Evolutionary conservation across 192 early-diverging fungal species (phyloP), one percentile per base, ranked within the genome.

Genomic region (Coemansia sp.): DNA sequence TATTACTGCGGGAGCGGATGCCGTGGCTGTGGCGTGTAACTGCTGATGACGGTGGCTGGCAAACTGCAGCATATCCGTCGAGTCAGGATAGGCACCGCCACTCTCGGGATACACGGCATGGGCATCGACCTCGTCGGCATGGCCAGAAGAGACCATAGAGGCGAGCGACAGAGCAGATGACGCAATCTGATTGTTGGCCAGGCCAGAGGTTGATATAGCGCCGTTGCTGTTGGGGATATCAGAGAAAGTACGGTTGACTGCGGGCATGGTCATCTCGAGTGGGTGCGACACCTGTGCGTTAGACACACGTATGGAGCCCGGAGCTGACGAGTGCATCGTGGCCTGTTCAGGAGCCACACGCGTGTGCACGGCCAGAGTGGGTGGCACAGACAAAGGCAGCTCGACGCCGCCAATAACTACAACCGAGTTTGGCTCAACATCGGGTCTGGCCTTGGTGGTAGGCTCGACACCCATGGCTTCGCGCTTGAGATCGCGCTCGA

Each of bases 401-500:
- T 76, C 66, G 22, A 76, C 44, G 23, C 67, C 72, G 22, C 61
- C 72, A 3, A 76, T 70, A n/a, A 58, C 65, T 9, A 76, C 72
- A 27, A 65, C 20, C 13, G 62, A 37, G 9, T 51, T 40, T 9
- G 72, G 66, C 27, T 68, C 72, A 5, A 60, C 67, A 24, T 39
- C 34, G 1, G 46, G 35, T 18, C 41, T 45, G 33, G 70, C 42
- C 42, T 65, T 65, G 1, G 91, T 95, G 2, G 93, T 94, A 3
- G 94, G 83, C 46, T 92, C 88, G 8, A 86, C 70, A 2, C 87
- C 88, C 54, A 86, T 81, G 6, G 92, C 83, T 72, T 96, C 95
- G 23, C 94, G 83, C 79, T 96, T 98, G 10, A 96, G 72, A 64
- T 98, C 94, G 30, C 95, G 83, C 71, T 98, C 94, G 40, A 97